Evolutionary conservation across 1,284 basidiomycete genomes (phyloP).

Genomic region (Ustilago esculenta): DNA sequence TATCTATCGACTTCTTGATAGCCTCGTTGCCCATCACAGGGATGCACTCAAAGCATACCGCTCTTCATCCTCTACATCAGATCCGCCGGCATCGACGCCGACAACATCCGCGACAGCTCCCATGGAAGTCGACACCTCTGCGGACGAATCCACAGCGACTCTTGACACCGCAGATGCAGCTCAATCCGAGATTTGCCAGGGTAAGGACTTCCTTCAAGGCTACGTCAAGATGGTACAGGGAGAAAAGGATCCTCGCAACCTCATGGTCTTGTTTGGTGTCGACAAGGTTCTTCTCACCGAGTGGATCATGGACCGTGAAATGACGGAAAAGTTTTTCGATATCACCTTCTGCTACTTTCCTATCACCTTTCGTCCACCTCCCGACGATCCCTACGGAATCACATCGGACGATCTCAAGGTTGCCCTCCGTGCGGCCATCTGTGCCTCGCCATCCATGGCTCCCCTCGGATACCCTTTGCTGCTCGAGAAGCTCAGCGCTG

Average conservation of each 20-base stretch:
- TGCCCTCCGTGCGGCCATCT: constrained; percentile 78
- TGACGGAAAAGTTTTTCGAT: constrained; percentile 84
- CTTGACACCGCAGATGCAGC: neutral
- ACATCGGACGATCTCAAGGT: constrained; percentile 84
- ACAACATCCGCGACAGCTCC: neutral
- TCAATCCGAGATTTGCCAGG: constrained; percentile 64
- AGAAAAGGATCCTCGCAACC: constrained; percentile 96
- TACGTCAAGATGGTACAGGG: constrained; percentile 86
- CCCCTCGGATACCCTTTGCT: constrained; percentile 86
- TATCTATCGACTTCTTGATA: constrained; percentile 85
- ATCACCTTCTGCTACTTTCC: constrained; percentile 99
- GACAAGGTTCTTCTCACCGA: constrained; percentile 84
- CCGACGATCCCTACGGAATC: constrained; percentile 93
- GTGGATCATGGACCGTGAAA: constrained; percentile 78
- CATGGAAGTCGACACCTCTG: constrained; percentile 22
- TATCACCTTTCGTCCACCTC: constrained; percentile 93
- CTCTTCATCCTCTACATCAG: constrained; percentile 1
- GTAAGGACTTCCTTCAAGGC: constrained; percentile 76
- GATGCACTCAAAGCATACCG: constrained; percentile 43
- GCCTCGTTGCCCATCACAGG: constrained; percentile 78
- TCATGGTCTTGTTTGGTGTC: constrained; percentile 88
- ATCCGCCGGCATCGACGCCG: neutral
- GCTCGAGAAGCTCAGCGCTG: constrained; percentile 88
- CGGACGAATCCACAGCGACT: constrained; percentile 4
- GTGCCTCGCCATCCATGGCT: constrained; percentile 83